Evolutionary conservation across 2,329 filamentous ascomycete genomes (phyloP).

Genomic region (Aspergillus pseudoviridinutans): DNA sequence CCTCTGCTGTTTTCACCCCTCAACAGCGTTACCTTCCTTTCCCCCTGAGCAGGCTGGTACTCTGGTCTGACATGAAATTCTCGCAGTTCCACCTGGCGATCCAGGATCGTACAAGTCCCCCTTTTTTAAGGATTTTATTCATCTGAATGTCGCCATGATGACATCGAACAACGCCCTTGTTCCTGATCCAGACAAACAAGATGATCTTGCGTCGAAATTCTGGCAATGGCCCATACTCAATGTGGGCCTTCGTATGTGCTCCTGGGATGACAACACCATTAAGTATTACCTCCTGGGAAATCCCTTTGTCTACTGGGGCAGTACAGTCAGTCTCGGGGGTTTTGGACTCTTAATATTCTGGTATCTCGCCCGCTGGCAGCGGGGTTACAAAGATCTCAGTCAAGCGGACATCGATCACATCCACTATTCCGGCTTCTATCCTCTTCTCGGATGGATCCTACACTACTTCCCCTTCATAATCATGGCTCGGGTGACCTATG

Average conservation of each 20-base stretch:
- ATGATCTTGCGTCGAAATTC: slow-evolving; percentile 91
- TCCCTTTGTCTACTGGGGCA: slow-evolving; percentile 92
- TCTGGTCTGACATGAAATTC: slow-evolving; percentile 6
- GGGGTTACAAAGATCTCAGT: slow-evolving; percentile 81
- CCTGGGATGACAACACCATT: slow-evolving; percentile 91
- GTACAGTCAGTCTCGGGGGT: slow-evolving; percentile 71
- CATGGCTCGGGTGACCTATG: slow-evolving; percentile 98
- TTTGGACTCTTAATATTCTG: slow-evolving; percentile 71
- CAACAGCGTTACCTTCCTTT: not conserved
- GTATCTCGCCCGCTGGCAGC: slow-evolving; percentile 94
- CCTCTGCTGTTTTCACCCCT: not conserved
- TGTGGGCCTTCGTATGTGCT: slow-evolving; percentile 96
- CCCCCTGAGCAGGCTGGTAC: not conserved
- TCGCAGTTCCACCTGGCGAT: slow-evolving; percentile 75
- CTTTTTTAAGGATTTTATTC: slow-evolving; percentile 95
- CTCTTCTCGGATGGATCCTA: slow-evolving; percentile 87
- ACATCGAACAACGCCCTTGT: slow-evolving; percentile 98
- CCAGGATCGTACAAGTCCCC: slow-evolving; percentile 93
- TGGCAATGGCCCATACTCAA: slow-evolving; percentile 98
- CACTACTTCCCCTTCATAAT: slow-evolving; percentile 94
- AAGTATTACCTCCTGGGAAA: slow-evolving; percentile 99
- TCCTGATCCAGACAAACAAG: slow-evolving; percentile 97
- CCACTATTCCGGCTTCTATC: slow-evolving; percentile 89
- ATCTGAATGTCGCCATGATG: slow-evolving; percentile 99
- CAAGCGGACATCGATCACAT: slow-evolving; percentile 83